A percentile compares a stretch with the other conserved stretches of the same genome.
Evolutionary conservation across 768 basidiomycete species (phyloP).

Genomic region (Auriscalpium microsporum): DNA sequence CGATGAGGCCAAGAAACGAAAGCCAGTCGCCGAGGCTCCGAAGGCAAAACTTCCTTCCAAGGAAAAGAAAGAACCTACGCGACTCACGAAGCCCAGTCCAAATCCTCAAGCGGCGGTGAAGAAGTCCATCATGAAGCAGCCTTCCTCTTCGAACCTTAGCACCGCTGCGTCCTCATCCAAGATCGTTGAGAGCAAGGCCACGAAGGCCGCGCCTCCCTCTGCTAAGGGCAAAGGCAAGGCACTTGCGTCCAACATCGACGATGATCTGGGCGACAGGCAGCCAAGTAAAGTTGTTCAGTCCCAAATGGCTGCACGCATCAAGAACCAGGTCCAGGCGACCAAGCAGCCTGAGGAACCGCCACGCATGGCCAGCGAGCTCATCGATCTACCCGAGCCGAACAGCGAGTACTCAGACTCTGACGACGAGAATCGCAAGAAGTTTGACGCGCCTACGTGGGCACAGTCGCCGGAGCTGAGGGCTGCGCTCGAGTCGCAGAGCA

Average conservation of each 20-base stretch:
- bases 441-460: constrained; percentile 80
- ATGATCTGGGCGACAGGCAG: constrained; percentile 28
- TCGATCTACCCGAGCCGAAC: constrained; percentile 91
- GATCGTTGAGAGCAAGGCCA: constrained; percentile 19
- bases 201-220: constrained; percentile 29
- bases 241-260: constrained; percentile 37
- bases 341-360: constrained; percentile 35
- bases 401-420: constrained; percentile 97
- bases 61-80: constrained; percentile 31
- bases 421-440: constrained; percentile 70
- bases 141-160: constrained; percentile 5
- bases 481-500: constrained; percentile 74
- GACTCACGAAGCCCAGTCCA: constrained; percentile 22
- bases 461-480: constrained; percentile 80
- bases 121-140: constrained; percentile 15
- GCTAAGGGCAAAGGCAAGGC: constrained; percentile 45
- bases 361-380: constrained; percentile 59
- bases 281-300: constrained; percentile 57
- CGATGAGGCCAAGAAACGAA: constrained; percentile 65
- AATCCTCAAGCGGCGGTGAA: constrained; percentile 4
- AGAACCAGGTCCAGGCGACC: constrained; percentile 58
- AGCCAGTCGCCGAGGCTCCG: constrained; percentile 35
- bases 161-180: constrained; percentile 15
- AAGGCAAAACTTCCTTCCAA: constrained; percentile 44
- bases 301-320: constrained; percentile 65